phyloP scores from a whole-genome alignment of 2,329 filamentous ascomycete genomes.

The Dothideomycetes sp. region DNA sequence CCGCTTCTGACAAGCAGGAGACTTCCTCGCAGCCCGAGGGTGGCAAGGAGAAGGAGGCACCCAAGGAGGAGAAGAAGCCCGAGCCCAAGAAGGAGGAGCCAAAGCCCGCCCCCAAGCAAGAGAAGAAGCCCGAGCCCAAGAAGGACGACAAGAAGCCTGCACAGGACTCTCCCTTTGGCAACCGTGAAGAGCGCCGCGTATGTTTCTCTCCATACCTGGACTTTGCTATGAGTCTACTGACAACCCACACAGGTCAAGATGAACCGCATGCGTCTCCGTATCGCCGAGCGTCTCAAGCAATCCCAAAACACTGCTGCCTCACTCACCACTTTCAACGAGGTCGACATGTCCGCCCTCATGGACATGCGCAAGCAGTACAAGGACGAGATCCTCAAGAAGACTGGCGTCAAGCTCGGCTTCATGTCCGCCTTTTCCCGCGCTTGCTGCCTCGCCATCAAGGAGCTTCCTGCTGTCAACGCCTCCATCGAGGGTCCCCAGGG shows the following conservation, averaged over 20 bases:
- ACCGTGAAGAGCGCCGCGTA: slow-evolving; percentile 79
- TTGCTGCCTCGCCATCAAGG: slow-evolving; percentile 81
- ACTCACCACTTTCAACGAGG: slow-evolving; percentile 96
- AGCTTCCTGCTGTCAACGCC: slow-evolving; percentile 89
- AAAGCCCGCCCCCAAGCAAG: slow-evolving; percentile 24
- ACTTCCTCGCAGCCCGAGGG: slow-evolving; percentile 44
- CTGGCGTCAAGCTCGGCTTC: slow-evolving; percentile 95
- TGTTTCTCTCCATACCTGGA: slow-evolving; percentile 30
- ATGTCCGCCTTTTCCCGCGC: slow-evolving; percentile 97
- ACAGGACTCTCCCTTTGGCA: slow-evolving; percentile 46
- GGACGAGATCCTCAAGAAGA: slow-evolving; percentile 91
- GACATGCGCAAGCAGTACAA: slow-evolving; percentile 97
- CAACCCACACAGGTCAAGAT: slow-evolving; percentile 72
- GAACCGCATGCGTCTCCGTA: slow-evolving; percentile 98
- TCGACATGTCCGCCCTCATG: slow-evolving; percentile 97
- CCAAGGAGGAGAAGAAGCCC: slow-evolving; percentile 24
- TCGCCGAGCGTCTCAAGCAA: slow-evolving; percentile 95
- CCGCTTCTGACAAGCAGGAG: slow-evolving; percentile 46
- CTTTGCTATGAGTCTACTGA: too few species aligned
- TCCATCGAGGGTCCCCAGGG: slow-evolving; percentile 93
- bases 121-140: slow-evolving; percentile 34
- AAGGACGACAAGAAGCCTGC: slow-evolving; percentile 30
- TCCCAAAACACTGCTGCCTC: slow-evolving; percentile 98
- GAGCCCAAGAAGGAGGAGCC: slow-evolving; percentile 25
- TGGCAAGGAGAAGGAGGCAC: slow-evolving; percentile 31